Conservation (phyloP, 2,329 filamentous ascomycete species). For the Curvularia verruculosa region DNA sequence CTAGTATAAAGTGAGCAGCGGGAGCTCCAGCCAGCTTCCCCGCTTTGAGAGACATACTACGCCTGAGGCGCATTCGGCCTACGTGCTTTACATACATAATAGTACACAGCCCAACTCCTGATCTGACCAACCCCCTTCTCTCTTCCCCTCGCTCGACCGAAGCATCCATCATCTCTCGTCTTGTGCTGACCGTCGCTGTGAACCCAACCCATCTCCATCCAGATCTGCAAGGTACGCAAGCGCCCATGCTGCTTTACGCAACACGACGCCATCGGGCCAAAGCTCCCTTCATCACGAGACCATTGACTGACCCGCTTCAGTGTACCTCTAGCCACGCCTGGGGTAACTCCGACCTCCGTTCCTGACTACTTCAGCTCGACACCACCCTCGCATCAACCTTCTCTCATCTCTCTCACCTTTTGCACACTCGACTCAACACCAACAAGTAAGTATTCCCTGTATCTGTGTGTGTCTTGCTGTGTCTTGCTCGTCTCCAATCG, state of each 20-base stretch:
- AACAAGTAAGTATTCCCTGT: conserved; percentile 39
- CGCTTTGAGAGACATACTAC: conserved; percentile 22
- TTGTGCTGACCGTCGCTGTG: conserved; percentile 9
- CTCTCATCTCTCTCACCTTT: background rate
- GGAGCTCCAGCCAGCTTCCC: conserved; percentile 21
- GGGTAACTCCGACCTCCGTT: conserved; percentile 31
- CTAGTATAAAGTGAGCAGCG: conserved; percentile 19
- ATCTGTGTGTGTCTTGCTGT: background rate
- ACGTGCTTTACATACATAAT: too few species aligned
- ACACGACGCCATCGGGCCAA: conserved; percentile 35
- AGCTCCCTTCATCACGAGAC: conserved; percentile 46
- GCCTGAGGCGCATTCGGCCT: conserved; percentile 19
- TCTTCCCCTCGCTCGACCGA: conserved; percentile 6
- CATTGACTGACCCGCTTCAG: conserved; percentile 37
- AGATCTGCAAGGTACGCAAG: conserved; percentile 38
- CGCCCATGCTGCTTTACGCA: conserved; percentile 25
- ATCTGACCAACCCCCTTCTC: conserved; percentile 20
- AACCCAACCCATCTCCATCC: conserved; percentile 9
- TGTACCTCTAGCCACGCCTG: conserved; percentile 17
- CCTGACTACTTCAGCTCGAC: conserved; percentile 38
- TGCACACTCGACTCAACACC: conserved; percentile 22
- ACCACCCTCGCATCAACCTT: conserved; percentile 25
- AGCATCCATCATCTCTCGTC: conserved; percentile 1
- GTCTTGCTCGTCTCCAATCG: conserved; percentile 10
- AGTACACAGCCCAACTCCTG: conserved; percentile 5